phyloP scores from a whole-genome alignment of 306 rosid species.

The Medicago arabica region DNA sequence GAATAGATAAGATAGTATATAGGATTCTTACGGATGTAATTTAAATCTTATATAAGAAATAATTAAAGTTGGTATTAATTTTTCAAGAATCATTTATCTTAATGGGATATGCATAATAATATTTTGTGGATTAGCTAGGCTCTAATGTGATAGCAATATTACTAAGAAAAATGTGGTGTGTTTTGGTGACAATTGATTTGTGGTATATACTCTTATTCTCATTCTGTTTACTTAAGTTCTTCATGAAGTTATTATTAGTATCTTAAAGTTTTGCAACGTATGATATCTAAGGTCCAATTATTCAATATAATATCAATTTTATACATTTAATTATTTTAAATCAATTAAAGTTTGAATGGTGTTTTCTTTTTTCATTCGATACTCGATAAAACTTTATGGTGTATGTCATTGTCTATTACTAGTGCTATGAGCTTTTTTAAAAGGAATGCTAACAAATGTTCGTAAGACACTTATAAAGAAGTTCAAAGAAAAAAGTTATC shows the following conservation, averaged over 20 bases:
- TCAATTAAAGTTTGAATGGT: too few relatives aligned
- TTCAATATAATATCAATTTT: too few relatives aligned
- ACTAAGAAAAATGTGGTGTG: background rate
- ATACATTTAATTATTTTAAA: too few relatives aligned
- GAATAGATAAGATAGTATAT: background rate
- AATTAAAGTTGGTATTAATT: background rate
- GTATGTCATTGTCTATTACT: too few relatives aligned
- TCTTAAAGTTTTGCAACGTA: too few relatives aligned
- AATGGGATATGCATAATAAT: background rate
- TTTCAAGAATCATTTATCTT: constrained; percentile 14
- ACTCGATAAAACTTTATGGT: too few relatives aligned
- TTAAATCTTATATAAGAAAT: background rate
- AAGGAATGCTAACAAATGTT: too few relatives aligned
- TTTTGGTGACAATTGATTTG: background rate
- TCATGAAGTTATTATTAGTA: background rate
- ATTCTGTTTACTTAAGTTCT: background rate
- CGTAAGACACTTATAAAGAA: too few relatives aligned
- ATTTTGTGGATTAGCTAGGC: background rate
- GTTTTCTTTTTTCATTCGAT: too few relatives aligned
- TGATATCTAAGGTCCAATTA: too few relatives aligned
- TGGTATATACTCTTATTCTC: background rate
- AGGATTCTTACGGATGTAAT: background rate
- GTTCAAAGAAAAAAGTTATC: too few relatives aligned
- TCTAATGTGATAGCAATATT: constrained; percentile 9
- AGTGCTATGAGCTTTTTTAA: too few relatives aligned